Evolutionary conservation across 805 yeast species (phyloP), one percentile per base, ranked within the genome.

Genomic region (Metschnikowia bowlesiae): DNA sequence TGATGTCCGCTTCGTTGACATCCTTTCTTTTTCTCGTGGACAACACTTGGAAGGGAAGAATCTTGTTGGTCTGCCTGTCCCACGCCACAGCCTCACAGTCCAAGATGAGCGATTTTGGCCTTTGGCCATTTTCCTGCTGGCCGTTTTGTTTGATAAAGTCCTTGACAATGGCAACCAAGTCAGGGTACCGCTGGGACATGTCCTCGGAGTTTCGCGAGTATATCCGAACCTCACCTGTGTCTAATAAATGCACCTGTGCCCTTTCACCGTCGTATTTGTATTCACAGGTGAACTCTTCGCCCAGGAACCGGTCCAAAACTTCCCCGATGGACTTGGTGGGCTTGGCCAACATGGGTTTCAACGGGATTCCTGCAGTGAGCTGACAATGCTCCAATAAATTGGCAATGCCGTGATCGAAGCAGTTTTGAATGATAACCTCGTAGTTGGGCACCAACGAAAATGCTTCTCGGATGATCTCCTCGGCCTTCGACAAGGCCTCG

Each of bases 1-100:
- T 89, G 59, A 94, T 89, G 54, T 89, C 94, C 38, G 85, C 84
- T 47, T 85, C 84, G 49, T 87, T 84, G 6, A 94, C 99, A 59
- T 85, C 97, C 65, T 94, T 94, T 47, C 98, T 80, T 69, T 94
- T 94, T 66, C 99, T 81, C 0, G 99, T 94, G 1, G 96, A 86
- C 46, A 94, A 71, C 0, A 89, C 86, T 67, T 94, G 99, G 69
- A 94, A 94, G 1, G 99, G 99, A 50, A 94, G 70, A 50, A 94
- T 92, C 65, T 85, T 87, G n/a, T 81, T 66, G 22, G 78, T 75
- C 47, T 78, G 85, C 49, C 84, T 74, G 67, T 92, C 97, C 96
- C 96, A 94, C 0, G 99, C 99, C 8, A 94, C 99, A 7, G 97
- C 97, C 69, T 94, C 99, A 69, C 97, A 87, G 65, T 94, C 99